Conservation (phyloP, 2,329 filamentous ascomycete species). For the Colletotrichum sp. region DNA sequence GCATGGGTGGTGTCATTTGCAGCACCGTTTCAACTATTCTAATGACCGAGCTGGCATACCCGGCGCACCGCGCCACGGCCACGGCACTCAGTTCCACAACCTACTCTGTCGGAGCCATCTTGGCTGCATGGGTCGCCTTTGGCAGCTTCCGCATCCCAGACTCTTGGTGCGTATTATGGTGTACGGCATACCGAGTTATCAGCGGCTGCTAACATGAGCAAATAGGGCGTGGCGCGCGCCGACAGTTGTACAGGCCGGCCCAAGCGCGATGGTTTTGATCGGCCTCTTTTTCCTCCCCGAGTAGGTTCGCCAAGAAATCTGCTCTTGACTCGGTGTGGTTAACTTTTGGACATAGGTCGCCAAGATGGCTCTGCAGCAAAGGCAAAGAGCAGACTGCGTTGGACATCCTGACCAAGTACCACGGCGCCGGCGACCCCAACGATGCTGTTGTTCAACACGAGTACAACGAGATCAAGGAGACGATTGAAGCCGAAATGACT, state of each 20-base stretch:
- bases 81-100: slow-evolving; percentile 40
- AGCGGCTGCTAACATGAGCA: background rate
- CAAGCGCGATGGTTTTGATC: slow-evolving; percentile 12
- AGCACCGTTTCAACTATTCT: slow-evolving; percentile 56
- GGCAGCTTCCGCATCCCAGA: slow-evolving; percentile 30
- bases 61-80: slow-evolving; percentile 22
- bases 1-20: slow-evolving; percentile 44
- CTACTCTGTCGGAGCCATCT: slow-evolving; percentile 40
- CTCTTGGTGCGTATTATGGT: background rate
- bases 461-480: slow-evolving; percentile 48
- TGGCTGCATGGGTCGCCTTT: slow-evolving; percentile 43
- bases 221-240: slow-evolving; percentile 14
- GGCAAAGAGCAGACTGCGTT: slow-evolving; percentile 43
- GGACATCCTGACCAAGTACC: slow-evolving; percentile 63
- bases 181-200: background rate
- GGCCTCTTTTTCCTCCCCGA: slow-evolving; percentile 15
- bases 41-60: slow-evolving; percentile 33
- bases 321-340: background rate
- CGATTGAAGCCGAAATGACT: slow-evolving; percentile 41
- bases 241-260: slow-evolving; percentile 4
- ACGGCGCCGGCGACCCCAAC: slow-evolving; percentile 60
- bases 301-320: background rate
- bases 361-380: slow-evolving; percentile 16
- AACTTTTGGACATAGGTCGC: background rate
- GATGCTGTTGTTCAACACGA: slow-evolving; percentile 59